These are phyloP conservation scores for Neofusicoccum ribis DNA, from an alignment of 2,329 filamentous ascomycete genomes.

Conservation along the genomic window DNA sequence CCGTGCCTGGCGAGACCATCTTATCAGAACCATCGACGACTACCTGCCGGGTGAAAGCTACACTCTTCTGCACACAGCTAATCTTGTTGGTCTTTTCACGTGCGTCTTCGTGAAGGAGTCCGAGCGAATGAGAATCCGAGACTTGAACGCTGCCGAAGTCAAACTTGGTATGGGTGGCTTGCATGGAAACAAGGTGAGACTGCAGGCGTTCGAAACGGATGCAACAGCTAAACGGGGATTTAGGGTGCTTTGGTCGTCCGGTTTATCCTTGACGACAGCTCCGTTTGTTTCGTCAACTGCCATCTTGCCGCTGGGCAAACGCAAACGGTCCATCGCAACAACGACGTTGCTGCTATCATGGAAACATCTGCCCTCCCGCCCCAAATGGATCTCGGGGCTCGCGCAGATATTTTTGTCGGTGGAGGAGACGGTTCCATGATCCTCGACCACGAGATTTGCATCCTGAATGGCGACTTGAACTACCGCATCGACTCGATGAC, in stretches of 20 bases:
- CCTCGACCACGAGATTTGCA: slow-evolving; percentile 94
- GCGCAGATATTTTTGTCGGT: slow-evolving; percentile 78
- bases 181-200: slow-evolving; percentile 81
- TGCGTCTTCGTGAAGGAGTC: slow-evolving; percentile 90
- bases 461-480: slow-evolving; percentile 94
- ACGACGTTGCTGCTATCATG: slow-evolving; percentile 86
- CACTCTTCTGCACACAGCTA: slow-evolving; percentile 81
- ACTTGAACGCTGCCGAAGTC: slow-evolving; percentile 77
- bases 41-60: slow-evolving; percentile 78
- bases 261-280: slow-evolving; percentile 92
- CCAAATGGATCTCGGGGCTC: slow-evolving; percentile 64
- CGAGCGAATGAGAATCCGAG: slow-evolving; percentile 72
- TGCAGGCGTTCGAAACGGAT: background rate
- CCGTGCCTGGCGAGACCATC: slow-evolving; percentile 90
- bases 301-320: slow-evolving; percentile 93
- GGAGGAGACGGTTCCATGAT: slow-evolving; percentile 97
- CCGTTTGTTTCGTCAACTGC: slow-evolving; percentile 94
- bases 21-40: slow-evolving; percentile 79
- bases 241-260: slow-evolving; percentile 82
- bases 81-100: slow-evolving; percentile 91
- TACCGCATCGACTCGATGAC: slow-evolving; percentile 98
- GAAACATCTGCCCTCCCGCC: slow-evolving; percentile 74
- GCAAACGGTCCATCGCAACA: slow-evolving; percentile 86
- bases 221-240: background rate
- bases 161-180: slow-evolving; percentile 95